phyloP scores from a whole-genome alignment of 805 yeast species.

The Sugiyamaella valdiviana region DNA sequence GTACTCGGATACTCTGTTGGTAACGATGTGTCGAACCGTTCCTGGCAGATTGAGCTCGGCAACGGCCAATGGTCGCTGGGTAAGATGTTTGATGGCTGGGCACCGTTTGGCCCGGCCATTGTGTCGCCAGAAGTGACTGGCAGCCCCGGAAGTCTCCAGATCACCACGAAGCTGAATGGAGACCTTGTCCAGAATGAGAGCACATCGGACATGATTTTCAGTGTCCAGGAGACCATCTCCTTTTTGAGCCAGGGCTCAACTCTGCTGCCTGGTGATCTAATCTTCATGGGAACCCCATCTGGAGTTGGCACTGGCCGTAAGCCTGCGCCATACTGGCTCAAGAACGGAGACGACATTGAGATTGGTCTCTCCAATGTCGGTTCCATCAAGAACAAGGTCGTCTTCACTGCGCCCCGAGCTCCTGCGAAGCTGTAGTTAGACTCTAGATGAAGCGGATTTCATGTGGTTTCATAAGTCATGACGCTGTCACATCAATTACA shows the following conservation, averaged over 20 bases:
- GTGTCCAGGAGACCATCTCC: constrained; percentile 38
- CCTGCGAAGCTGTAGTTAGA: background rate
- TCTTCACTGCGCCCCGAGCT: constrained; percentile 1
- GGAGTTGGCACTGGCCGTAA: constrained; percentile 45
- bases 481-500: too few relatives aligned
- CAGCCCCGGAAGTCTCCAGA: constrained; percentile 34
- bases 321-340: constrained; percentile 38
- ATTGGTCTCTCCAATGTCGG: constrained; percentile 10
- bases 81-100: constrained; percentile 51
- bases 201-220: constrained; percentile 46
- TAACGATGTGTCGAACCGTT: constrained; percentile 51
- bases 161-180: constrained; percentile 43
- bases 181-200: constrained; percentile 40
- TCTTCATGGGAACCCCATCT: constrained; percentile 52
- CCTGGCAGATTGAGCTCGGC: constrained; percentile 50
- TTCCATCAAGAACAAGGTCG: constrained; percentile 9
- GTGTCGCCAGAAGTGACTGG: constrained; percentile 32
- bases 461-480: too few relatives aligned
- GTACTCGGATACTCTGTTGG: constrained; percentile 50
- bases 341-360: constrained; percentile 41
- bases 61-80: constrained; percentile 50
- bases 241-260: constrained; percentile 49
- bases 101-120: constrained; percentile 52
- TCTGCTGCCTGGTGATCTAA: constrained; percentile 46
- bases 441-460: background rate